These are phyloP conservation scores for Deinandra increscens DNA, from an alignment of 129 eudicot species.

Conservation along the genomic window DNA sequence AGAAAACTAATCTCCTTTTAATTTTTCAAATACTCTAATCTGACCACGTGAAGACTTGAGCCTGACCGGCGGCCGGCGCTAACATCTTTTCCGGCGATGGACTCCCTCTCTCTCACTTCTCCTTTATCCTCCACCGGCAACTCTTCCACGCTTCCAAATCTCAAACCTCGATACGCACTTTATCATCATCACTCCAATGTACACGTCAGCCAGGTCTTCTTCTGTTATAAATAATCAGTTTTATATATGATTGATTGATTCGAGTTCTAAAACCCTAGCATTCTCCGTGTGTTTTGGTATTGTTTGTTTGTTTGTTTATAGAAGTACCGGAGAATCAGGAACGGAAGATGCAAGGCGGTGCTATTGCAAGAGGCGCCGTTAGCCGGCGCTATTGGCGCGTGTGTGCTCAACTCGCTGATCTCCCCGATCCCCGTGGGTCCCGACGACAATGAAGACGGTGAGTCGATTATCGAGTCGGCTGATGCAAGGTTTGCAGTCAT, in stretches of 20 bases:
- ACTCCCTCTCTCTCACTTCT: constrained; percentile 32
- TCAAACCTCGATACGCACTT: constrained; percentile 28
- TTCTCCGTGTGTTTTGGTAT: not conserved
- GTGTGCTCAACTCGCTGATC: constrained; percentile 64
- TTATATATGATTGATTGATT: not conserved
- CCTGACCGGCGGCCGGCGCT: not conserved
- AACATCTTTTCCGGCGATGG: constrained; percentile 31
- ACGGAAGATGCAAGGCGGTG: constrained; percentile 64
- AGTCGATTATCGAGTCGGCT: constrained; percentile 53
- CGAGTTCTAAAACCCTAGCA: constrained; percentile 18
- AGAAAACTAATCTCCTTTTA: no score
- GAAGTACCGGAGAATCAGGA: constrained; percentile 38
- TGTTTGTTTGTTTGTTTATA: not conserved
- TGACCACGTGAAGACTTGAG: not conserved
- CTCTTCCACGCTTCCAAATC: constrained; percentile 24
- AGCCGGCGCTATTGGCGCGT: constrained; percentile 75
- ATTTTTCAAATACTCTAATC: no score
- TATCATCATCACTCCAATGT: constrained; percentile 27
- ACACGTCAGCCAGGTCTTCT: constrained; percentile 39
- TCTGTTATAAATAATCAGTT: not conserved
- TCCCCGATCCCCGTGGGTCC: constrained; percentile 44
- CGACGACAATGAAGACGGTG: constrained; percentile 53
- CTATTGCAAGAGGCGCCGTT: constrained; percentile 66
- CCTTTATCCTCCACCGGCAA: constrained; percentile 23
- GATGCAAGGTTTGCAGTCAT: constrained; percentile 86